Evolutionary conservation across 1,139 yeast species (phyloP).

Genomic region (Kazachstania sp.): DNA sequence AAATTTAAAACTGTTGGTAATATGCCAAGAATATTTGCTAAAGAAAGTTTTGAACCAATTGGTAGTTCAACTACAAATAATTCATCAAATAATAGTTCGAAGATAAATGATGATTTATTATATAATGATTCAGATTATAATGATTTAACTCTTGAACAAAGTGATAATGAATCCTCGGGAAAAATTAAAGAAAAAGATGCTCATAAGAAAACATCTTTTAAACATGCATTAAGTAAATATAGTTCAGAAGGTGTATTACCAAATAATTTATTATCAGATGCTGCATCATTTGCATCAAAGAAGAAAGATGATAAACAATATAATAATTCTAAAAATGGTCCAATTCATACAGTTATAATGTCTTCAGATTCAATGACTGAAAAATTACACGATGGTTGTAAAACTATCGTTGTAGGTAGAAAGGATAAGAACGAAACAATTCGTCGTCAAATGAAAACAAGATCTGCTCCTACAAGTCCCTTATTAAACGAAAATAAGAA

Average conservation of each 20-base stretch:
- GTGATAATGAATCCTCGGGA: neutral
- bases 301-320: conserved; percentile 1
- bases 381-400: conserved; percentile 24
- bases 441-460: neutral
- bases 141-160: conserved; percentile 11
- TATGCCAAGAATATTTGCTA: conserved; percentile 40
- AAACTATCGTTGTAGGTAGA: conserved; percentile 25
- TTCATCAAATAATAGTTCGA: neutral
- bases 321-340: neutral
- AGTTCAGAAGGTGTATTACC: conserved; percentile 1
- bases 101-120: neutral
- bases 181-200: neutral
- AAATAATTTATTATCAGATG: conserved; percentile 4
- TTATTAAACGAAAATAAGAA: neutral
- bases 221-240: conserved; percentile 2
- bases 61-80: neutral
- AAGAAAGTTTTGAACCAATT: conserved; percentile 20
- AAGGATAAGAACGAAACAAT: neutral
- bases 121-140: neutral
- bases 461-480: neutral
- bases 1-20: conserved; percentile 38
- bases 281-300: neutral
- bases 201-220: conserved; percentile 4
- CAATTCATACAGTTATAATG: conserved; percentile 19
- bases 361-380: conserved; percentile 22